These are phyloP conservation scores for Chaetomium tenue DNA, from an alignment of 495 filamentous ascomycete genomes.

Conservation along the genomic window DNA sequence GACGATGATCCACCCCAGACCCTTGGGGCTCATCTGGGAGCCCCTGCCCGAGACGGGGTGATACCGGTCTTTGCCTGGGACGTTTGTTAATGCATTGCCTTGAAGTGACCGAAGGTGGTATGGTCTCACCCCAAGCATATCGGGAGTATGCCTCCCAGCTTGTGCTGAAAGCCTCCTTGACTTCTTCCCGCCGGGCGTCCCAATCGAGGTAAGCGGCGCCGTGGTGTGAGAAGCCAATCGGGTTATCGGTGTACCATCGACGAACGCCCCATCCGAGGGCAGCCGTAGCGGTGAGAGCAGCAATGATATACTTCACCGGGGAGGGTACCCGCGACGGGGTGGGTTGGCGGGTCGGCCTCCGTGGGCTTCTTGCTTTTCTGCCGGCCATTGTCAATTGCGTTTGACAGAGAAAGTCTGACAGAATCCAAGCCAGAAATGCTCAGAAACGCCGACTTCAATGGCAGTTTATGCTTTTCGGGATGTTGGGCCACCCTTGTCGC, in stretches of 20 bases:
- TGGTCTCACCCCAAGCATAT: conserved; percentile 82
- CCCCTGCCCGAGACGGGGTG: conserved; percentile 74
- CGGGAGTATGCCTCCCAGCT: conserved; percentile 91
- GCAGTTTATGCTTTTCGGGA: not conserved
- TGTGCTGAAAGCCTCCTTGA: conserved; percentile 81
- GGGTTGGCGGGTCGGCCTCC: not conserved
- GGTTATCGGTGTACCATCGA: not conserved
- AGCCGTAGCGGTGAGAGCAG: not conserved
- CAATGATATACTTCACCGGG: not conserved
- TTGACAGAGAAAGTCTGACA: not conserved
- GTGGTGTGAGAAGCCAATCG: conserved; percentile 9
- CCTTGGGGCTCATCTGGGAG: conserved; percentile 72
- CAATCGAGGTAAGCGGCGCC: not conserved
- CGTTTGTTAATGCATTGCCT: not conserved
- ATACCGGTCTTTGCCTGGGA: conserved; percentile 76
- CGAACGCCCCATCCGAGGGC: not conserved
- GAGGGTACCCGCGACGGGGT: not conserved
- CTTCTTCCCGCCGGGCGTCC: conserved; percentile 34
- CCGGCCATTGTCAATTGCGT: not conserved
- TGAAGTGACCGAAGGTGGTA: not conserved
- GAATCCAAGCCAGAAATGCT: not conserved
- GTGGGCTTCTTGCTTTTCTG: not conserved
- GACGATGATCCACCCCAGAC: conserved; percentile 95
- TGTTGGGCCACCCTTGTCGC: not conserved
- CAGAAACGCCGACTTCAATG: not conserved